Evolutionary conservation across 306 rosid genomes (phyloP), one percentile per base, ranked within the genome.

Genomic region (Prunus salicina): DNA sequence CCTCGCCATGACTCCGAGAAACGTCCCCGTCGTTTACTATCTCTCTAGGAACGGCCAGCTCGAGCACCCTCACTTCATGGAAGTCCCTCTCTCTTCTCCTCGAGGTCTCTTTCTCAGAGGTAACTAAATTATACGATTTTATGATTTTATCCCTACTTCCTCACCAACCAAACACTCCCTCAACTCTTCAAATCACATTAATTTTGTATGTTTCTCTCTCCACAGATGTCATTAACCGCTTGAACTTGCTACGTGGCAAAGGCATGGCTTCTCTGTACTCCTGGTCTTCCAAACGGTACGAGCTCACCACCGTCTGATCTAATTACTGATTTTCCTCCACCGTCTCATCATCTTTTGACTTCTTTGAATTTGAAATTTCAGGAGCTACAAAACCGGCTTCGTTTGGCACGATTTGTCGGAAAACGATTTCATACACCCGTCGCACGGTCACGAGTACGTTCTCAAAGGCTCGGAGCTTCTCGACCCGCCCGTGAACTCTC

Each of bases 21-120:
- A 81, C 71, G 92, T 89, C 65, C 86, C 98, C 20, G 97, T 95
- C 61, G 97, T 95, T 67, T 95, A 95, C 89, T 95, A 95, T 41
- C 87, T 95, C 55, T 85, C 96, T 78, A 78, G 93, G 10, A 95
- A 89, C 71, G 98, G 98, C 83, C 96, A 88, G 64, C 97, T 95
- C 19, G 96, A 95, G 49, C 98, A 95, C 75, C 98, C 98, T 4
- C 98, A 95, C 72, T 95, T 89, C 97, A 92, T 95, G 92, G 98
- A 95, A 75, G 97, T 95, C 69, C 83, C 93, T 73, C 97, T 92
- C 75, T 87, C 99, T 46, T 89, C 97, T 0, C 81, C 97, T 30
- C 92, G 91, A 34, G 99, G 97, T 8, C 97, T 95, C 85, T 83
- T 85, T 77, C 99, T 95, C 86, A 79, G 80, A 83, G 98, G 98